Conservation (phyloP, 768 basidiomycete genomes). For the Russula brevipes region DNA sequence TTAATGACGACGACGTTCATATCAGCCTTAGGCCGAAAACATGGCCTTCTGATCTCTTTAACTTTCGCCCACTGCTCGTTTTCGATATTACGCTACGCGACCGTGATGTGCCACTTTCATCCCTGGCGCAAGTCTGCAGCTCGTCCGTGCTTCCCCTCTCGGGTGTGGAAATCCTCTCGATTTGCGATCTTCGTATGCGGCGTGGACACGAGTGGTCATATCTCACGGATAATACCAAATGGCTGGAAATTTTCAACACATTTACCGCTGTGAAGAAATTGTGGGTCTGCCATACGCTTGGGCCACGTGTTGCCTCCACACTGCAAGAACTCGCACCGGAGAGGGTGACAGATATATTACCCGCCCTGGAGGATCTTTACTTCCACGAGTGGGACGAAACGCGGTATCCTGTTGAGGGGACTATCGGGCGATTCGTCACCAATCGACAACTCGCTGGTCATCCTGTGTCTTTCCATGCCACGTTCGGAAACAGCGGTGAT, state of each 20-base stretch:
- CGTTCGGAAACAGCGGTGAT: too few relatives aligned
- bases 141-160: background rate
- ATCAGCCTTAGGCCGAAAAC: background rate
- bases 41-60: background rate
- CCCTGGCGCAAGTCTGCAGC: background rate
- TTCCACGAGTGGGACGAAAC: background rate
- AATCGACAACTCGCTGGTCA: background rate
- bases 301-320: background rate
- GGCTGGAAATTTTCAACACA: background rate
- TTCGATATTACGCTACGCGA: too few relatives aligned
- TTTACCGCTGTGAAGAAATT: background rate
- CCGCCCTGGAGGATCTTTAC: background rate
- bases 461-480: background rate
- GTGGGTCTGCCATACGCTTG: background rate
- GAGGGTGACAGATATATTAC: background rate
- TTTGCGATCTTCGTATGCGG: too few relatives aligned
- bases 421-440: background rate
- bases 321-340: background rate
- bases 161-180: background rate
- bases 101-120: background rate
- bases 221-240: background rate
- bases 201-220: too few relatives aligned
- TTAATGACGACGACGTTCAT: background rate
- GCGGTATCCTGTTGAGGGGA: background rate
- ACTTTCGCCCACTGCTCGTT: too few relatives aligned